Evolutionary conservation across 208 protist genomes (phyloP).

Genomic region (Leishmania arabica): DNA sequence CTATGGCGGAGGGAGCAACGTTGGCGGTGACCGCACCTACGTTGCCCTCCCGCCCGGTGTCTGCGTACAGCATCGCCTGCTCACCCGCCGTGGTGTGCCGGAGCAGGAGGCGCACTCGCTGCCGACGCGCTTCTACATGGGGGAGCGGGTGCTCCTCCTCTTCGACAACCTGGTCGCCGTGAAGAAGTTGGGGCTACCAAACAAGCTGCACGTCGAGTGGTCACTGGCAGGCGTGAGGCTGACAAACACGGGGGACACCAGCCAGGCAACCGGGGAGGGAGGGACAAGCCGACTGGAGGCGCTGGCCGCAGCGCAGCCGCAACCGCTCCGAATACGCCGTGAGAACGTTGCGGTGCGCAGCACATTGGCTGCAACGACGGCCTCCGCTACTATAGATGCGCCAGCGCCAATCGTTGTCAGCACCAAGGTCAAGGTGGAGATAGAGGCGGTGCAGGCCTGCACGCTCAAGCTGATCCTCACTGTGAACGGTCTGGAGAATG

Average conservation of each 20-base stretch:
- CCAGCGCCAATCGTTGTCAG: conserved; percentile 10
- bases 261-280: not conserved
- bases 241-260: not conserved
- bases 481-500: conserved; percentile 47
- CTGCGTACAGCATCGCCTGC: conserved; percentile 50
- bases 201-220: conserved; percentile 16
- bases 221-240: conserved; percentile 17
- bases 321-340: conserved; percentile 23
- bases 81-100: conserved; percentile 65
- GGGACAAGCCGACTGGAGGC: conserved; percentile 7
- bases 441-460: conserved; percentile 34
- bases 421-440: conserved; percentile 36
- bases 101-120: conserved; percentile 55
- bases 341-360: conserved; percentile 19
- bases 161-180: conserved; percentile 56
- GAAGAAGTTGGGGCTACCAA: conserved; percentile 8
- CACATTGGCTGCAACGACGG: not conserved
- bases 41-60: conserved; percentile 58
- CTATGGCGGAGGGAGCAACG: not conserved
- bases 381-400: not conserved
- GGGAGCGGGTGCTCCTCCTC: conserved; percentile 63
- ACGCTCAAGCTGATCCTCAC: conserved; percentile 45
- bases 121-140: conserved; percentile 53
- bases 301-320: conserved; percentile 14
- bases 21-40: conserved; percentile 16